Evolutionary conservation across 768 basidiomycete genomes (phyloP), one percentile per base, ranked within the genome.

Genomic region (Pleurotus tuoliensis): DNA sequence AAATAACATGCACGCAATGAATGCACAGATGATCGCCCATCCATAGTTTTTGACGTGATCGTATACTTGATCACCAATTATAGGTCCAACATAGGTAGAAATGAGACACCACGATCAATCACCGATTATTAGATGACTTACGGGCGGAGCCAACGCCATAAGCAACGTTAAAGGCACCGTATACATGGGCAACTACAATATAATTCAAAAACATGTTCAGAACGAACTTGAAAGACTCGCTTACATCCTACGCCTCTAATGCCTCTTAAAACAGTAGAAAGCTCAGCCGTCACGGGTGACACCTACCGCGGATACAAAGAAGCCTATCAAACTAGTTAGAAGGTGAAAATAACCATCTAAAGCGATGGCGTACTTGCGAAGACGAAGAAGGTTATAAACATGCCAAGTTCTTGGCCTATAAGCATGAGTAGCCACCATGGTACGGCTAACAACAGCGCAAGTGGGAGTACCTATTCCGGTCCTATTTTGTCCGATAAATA

Each of bases 21-120:
- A 64, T 22, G 81, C 62, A 58, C 79, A 84, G 5, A 90, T 64
- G 12, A 76, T 81, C 47, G 76, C 69, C 88, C 88, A 90, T 5
- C 88, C 88, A 13, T 20, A 12, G 39, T 74, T 68, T 27, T 56
- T 66, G 30, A 77, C 58, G 64, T 79, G 79, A 58, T 82, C 79
- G 61, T 87, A 89, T 22, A 73, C 86, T 76, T 89, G 84, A 51
- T 88, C 87, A 16, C 86, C 86, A 44, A 89, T 70, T 41, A 88
- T 67, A 18, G 88, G 88, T 0, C 88, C 88, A 58, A 87, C 87
- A 9, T 34, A 34, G 30, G 11, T 34, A 34, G 39, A 22, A 47
- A 4, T 45, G 45, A 39, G 64, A 38, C 61, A 44, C 15, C 45
- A 16, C 41, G 15, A 45, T 43, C 40, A 37, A 47, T 12, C 38